Base-by-base conservation (phyloP, 371 early-diverging fungal species). In the Funneliformis caledonium region DNA sequence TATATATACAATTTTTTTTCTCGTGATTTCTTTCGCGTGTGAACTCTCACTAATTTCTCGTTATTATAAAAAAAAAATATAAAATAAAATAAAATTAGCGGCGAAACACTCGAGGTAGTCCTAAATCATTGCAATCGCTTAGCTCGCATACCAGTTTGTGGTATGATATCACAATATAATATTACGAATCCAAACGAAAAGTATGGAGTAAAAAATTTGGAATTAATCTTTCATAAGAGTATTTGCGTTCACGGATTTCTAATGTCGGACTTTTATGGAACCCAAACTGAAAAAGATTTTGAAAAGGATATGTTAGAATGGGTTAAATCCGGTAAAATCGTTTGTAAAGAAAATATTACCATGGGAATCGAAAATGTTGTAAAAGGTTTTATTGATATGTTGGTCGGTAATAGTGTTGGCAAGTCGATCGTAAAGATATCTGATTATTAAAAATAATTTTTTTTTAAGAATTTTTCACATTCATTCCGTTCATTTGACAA, bases 81-180 rank as follows among this genome's bases (percentile, higher is more conserved):
- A 75, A n/a, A n/a, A n/a, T n/a, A 91, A 90, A 85, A 67, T n/a
- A 88, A 73, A 82, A 42, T 19, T 37, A 69, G 70, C 2, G 94
- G 94, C 76, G 90, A 91, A 79, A 89, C 88, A 82, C 85, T 95
- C 60, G 94, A 94, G 62, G 86, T 86, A 3, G 91, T 87, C 7
- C 83, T 95, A 74, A 62, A 82, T 19, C 83, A 86, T 42, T 87
- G 90, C 84, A 91, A 91, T 78, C 76, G 83, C 56, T 82, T 88
- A 82, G 94, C 89, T 8, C 88, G 95, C 8, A 87, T 93, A 80
- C 78, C 87, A 72, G 85, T 88, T 69, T 91, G 91, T 82, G 95
- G 95, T 50, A 90, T 88, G 80, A 93, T 94, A 78, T 89, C 91
- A 60, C 91, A 93, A 82, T 94, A 94, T 85, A 92, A 93, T 79